Conservation (phyloP, 345 rosid genomes). For the Bretschneidera sinensis region DNA sequence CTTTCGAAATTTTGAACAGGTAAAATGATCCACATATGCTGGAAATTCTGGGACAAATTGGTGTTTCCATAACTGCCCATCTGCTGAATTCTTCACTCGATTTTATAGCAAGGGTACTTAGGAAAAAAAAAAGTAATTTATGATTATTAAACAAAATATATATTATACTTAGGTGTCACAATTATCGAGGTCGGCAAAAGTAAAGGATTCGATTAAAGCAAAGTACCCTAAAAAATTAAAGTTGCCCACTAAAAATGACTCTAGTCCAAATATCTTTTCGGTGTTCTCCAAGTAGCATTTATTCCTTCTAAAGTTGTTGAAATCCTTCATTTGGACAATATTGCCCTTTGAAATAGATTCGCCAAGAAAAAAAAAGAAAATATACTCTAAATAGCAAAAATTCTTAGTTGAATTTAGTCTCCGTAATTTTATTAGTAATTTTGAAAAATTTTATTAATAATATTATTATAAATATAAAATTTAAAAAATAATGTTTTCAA, state of each 20-base stretch:
- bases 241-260: conserved; percentile 4
- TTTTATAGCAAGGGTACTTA: background rate
- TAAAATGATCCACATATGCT: too few species aligned
- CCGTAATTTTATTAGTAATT: too few species aligned
- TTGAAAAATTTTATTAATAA: too few species aligned
- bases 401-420: too few species aligned
- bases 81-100: background rate
- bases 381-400: too few species aligned
- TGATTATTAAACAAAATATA: background rate
- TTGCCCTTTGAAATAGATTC: too few species aligned
- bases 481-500: too few species aligned
- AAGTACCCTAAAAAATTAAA: background rate
- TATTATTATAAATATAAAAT: too few species aligned
- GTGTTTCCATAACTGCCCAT: background rate
- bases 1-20: background rate
- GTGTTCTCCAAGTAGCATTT: conserved; percentile 12
- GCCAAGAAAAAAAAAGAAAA: too few species aligned
- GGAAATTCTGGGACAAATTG: background rate
- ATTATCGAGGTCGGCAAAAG: conserved; percentile 26
- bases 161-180: background rate
- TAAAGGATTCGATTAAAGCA: conserved; percentile 22
- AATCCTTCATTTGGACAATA: background rate
- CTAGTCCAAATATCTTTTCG: conserved; percentile 9
- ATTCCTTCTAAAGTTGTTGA: conserved; percentile 9
- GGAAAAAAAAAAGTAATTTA: background rate